Percentiles rank a stretch among this genome's conserved stretches.
phyloP scores from a whole-genome alignment of 148 eudicot species.

The Pouteria glomerata region DNA sequence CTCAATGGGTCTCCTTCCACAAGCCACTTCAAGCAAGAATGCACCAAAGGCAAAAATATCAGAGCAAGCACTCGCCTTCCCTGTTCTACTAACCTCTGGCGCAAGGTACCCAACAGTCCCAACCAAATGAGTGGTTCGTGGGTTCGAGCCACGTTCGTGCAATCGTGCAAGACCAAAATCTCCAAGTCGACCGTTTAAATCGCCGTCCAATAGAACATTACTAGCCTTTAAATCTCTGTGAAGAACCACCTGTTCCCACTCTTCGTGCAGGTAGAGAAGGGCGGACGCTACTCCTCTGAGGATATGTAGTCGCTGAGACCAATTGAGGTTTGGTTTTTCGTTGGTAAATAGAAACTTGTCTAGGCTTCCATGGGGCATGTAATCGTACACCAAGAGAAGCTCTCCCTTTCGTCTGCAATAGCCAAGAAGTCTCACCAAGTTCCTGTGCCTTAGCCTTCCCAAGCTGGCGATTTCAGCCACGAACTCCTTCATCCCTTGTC shows the following conservation, averaged over 20 bases:
- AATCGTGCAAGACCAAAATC: conserved; percentile 42
- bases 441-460: too few relatives aligned
- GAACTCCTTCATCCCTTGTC: too few relatives aligned
- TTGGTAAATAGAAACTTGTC: conserved; percentile 29
- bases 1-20: conserved; percentile 36
- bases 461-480: too few relatives aligned
- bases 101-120: conserved; percentile 46
- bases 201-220: conserved; percentile 32
- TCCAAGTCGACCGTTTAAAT: conserved; percentile 41
- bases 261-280: conserved; percentile 41
- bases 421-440: too few relatives aligned
- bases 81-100: conserved; percentile 35
- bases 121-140: conserved; percentile 39
- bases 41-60: conserved; percentile 41
- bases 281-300: conserved; percentile 42
- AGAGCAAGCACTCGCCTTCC: conserved; percentile 35
- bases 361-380: conserved; percentile 47
- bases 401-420: neutral
- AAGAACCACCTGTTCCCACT: conserved; percentile 45
- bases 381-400: too few relatives aligned
- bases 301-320: conserved; percentile 29
- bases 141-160: conserved; percentile 39
- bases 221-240: conserved; percentile 48
- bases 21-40: conserved; percentile 33
- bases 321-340: conserved; percentile 18